Base-by-base conservation (phyloP, 352 stramenopile species). In the Phytophthora tubulina region DNA sequence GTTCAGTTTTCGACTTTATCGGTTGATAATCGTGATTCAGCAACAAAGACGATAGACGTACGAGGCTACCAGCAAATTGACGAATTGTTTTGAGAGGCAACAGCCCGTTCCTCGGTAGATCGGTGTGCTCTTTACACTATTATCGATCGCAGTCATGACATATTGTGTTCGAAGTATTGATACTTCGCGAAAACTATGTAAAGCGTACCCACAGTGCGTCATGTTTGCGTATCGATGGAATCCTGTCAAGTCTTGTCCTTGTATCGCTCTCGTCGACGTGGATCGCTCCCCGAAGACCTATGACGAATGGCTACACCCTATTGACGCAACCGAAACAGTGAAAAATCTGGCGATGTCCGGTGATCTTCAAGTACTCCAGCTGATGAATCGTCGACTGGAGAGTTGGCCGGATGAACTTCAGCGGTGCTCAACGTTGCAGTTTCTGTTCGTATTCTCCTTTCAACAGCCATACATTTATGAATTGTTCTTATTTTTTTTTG, bases 201-300 rank as follows among this genome's bases (percentile, higher is more conserved):
- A 30, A 6, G 41, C 14, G 15, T 67, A 38, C 30, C 50, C 69
- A 14, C 38, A 73, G 39, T 74, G 70, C 44, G 59, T 66, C 10
- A 59, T 41, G 1, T 63, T 49, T 17, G 45, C 57, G 30, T 67
- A 73, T 42, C 54, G 72, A 3, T 63, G 73, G 70, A 3, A 51
- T 21, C 46, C 48, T 5, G 27, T 46, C 8, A 61, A 66, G 4
- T 17, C 49, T 4, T 87, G 80, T 36, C 70, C 75, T 2, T 88
- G 80, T 14, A 48, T 83, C 1, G 67, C 70, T 5, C 70, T 75
- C 30, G 73, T 88, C 32, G 71, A 86, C 46, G 27, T 62, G 3
- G 52, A 79, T 11, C 11, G 61, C 36, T 48, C 60, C 5, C 68
- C 61, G 0, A 68, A 58, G 17, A 72, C 44, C 7, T 80, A 72